Conservation (phyloP, 495 filamentous ascomycete genomes). For the Jackrogersella minutella region DNA sequence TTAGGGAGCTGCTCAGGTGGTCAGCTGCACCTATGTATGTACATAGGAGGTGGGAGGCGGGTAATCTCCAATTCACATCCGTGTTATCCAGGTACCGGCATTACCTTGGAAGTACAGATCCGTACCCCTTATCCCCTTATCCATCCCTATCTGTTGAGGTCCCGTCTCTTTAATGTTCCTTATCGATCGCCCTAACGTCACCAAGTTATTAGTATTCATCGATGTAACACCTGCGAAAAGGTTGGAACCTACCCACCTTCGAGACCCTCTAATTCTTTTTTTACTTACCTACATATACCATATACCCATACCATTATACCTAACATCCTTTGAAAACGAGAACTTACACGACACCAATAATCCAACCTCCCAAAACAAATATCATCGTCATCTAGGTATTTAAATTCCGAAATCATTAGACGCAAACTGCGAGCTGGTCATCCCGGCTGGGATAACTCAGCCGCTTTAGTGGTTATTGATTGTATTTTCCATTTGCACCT, state of each 20-base stretch:
- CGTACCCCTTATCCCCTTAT: constrained; percentile 24
- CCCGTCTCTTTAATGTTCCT: too few species aligned
- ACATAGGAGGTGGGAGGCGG: too few species aligned
- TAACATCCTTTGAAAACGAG: not conserved
- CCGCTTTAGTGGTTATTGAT: constrained; percentile 13
- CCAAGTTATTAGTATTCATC: constrained; percentile 19
- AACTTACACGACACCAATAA: not conserved
- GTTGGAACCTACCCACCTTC: constrained; percentile 31
- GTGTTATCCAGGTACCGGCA: not conserved
- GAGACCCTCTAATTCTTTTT: constrained; percentile 23
- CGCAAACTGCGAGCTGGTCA: constrained; percentile 19
- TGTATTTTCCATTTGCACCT: not conserved
- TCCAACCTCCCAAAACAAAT: not conserved
- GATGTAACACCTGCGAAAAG: constrained; percentile 20
- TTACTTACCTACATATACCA: not conserved
- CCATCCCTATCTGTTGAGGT: too few species aligned
- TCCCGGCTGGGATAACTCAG: constrained; percentile 26
- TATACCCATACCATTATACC: not conserved
- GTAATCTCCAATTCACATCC: too few species aligned
- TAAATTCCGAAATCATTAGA: constrained; percentile 6
- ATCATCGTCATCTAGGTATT: constrained; percentile 18
- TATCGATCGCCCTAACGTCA: constrained; percentile 39
- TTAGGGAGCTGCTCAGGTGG: too few species aligned
- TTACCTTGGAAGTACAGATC: too few species aligned
- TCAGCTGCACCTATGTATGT: not conserved